Percentiles rank a stretch among this genome's conserved stretches.
Conservation (phyloP, 805 yeast species). For the Cyberlindnera maclurae region DNA sequence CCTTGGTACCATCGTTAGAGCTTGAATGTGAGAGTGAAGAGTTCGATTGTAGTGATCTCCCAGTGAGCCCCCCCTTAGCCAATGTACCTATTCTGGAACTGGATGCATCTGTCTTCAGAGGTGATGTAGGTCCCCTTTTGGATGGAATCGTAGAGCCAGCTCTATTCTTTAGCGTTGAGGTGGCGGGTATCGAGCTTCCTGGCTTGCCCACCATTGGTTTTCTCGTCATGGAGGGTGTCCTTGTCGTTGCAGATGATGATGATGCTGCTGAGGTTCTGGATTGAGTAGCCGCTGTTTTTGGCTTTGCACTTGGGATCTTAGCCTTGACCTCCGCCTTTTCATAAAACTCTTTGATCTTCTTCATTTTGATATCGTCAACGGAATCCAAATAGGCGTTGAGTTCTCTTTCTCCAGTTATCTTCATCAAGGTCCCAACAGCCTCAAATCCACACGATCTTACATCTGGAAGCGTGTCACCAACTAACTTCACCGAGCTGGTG, state of each 20-base stretch:
- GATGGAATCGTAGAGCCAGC: slow-evolving; percentile 42
- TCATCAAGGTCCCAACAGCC: slow-evolving; percentile 74
- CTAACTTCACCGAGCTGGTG: slow-evolving; percentile 50
- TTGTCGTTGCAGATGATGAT: slow-evolving; percentile 3
- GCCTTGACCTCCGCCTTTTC: slow-evolving; percentile 51
- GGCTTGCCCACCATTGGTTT: slow-evolving; percentile 14
- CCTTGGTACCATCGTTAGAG: neutral
- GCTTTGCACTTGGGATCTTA: slow-evolving; percentile 23
- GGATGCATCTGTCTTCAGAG: slow-evolving; percentile 38
- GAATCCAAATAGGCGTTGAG: slow-evolving; percentile 52
- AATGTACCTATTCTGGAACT: slow-evolving; percentile 21
- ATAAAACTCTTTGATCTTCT: slow-evolving; percentile 55
- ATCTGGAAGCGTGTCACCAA: slow-evolving; percentile 78
- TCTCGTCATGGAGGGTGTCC: slow-evolving; percentile 5
- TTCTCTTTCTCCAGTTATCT: slow-evolving; percentile 70
- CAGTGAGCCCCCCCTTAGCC: slow-evolving; percentile 31
- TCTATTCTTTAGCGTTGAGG: slow-evolving; percentile 12
- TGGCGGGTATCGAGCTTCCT: slow-evolving; percentile 2
- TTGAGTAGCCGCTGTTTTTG: slow-evolving; percentile 18
- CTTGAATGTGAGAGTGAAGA: slow-evolving; percentile 16
- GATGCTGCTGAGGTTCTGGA: slow-evolving; percentile 9
- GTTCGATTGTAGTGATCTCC: slow-evolving; percentile 32
- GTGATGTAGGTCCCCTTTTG: slow-evolving; percentile 66
- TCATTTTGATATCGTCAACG: slow-evolving; percentile 70
- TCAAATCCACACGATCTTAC: slow-evolving; percentile 74